phyloP scores from a whole-genome alignment of 768 basidiomycete genomes.

The Termitomyces sp. region DNA sequence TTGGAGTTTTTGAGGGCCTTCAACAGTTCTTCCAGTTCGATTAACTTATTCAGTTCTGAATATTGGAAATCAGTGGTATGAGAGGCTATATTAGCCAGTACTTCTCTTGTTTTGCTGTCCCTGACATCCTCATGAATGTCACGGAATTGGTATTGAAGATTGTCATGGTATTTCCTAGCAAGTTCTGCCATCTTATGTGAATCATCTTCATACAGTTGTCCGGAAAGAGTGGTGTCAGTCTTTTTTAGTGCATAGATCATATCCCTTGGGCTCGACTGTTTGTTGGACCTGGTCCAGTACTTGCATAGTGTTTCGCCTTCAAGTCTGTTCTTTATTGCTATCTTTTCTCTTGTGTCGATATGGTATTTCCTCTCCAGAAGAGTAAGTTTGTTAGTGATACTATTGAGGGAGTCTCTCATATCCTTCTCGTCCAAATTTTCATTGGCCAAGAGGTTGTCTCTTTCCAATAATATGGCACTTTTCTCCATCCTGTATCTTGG shows the following conservation, averaged over 20 bases:
- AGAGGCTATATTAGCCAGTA: too few relatives aligned
- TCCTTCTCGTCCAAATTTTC: background rate
- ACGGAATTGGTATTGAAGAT: background rate
- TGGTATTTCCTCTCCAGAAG: background rate
- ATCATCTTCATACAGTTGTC: background rate
- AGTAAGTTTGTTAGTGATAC: background rate
- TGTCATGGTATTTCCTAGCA: background rate
- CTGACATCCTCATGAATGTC: background rate
- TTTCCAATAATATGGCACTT: background rate
- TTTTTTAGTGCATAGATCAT: background rate
- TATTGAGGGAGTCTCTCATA: fast-evolving
- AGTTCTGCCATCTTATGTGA: background rate
- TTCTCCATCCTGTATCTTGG: background rate
- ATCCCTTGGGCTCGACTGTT: background rate
- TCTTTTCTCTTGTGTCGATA: background rate
- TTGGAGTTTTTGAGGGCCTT: too few relatives aligned
- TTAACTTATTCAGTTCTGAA: too few relatives aligned
- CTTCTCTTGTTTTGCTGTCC: too few relatives aligned
- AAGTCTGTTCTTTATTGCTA: background rate
- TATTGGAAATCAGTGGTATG: too few relatives aligned
- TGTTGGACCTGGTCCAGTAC: background rate
- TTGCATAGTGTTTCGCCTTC: background rate
- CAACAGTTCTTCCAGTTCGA: too few relatives aligned
- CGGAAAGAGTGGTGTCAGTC: too few relatives aligned
- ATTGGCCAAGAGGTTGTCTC: background rate